Evolutionary conservation across 176 grass and related monocot genomes (phyloP).

Genomic region (Musa itinerans): DNA sequence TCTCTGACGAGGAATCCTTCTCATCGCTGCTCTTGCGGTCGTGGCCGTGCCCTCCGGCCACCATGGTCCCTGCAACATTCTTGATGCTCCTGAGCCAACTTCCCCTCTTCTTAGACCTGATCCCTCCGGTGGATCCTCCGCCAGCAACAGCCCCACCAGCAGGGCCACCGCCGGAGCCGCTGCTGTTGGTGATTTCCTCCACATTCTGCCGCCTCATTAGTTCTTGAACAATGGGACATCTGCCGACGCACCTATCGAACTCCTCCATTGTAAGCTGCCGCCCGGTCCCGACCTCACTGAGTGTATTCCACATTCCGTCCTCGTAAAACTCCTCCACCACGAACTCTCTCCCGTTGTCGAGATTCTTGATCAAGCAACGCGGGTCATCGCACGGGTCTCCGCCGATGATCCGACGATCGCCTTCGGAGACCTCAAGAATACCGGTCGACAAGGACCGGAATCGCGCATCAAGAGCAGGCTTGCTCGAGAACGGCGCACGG

Average conservation of each 20-base stretch:
- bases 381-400: conserved; percentile 38
- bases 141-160: conserved; percentile 19
- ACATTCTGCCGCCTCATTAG: conserved; percentile 78
- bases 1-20: conserved; percentile 77
- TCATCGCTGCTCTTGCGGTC: conserved; percentile 74
- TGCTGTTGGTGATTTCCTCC: background rate
- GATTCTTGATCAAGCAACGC: conserved; percentile 77
- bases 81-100: conserved; percentile 61
- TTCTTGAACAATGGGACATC: conserved; percentile 90
- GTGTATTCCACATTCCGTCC: conserved; percentile 26
- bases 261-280: conserved; percentile 81
- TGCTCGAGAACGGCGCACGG: conserved; percentile 10
- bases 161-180: conserved; percentile 20
- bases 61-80: conserved; percentile 42
- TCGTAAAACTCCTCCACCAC: conserved; percentile 54
- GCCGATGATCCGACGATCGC: conserved; percentile 13
- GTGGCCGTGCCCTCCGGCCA: conserved; percentile 28
- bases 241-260: conserved; percentile 83
- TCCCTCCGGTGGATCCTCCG: conserved; percentile 15
- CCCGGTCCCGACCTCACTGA: conserved; percentile 71
- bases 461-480: conserved; percentile 39
- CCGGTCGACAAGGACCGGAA: conserved; percentile 37
- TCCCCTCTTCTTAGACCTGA: conserved; percentile 35
- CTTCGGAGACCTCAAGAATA: conserved; percentile 43
- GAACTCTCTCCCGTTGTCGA: conserved; percentile 80